Evolutionary conservation across 495 filamentous ascomycete species (phyloP), one percentile per base, ranked within the genome.

Genomic region (Parathielavia appendiculata): DNA sequence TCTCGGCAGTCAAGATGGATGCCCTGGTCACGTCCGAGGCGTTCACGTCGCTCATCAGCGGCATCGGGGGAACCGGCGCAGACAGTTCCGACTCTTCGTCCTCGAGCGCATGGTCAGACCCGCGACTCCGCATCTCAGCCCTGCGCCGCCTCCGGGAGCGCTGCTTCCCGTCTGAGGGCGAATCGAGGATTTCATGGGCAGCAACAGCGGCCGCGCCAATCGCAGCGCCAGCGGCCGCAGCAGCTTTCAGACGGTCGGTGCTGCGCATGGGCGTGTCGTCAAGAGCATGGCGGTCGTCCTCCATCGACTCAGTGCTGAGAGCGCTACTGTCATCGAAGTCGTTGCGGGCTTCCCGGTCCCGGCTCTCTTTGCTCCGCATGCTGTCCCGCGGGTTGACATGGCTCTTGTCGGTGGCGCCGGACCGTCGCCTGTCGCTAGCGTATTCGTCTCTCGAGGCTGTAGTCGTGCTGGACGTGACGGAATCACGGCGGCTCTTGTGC

Each of bases 21-120:
- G 87, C 85, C 67, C 93, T 81, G 4, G 93, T 97, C 49, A 96
- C 69, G 26, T 96, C 91, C 0, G 91, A 95, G 34, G 88, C 81
- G 48, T 86, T 81, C 30, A 95, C 81, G 44, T 89, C 89, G 69
- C 91, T 95, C 68, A 83, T 84, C 66, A 95, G 79, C 3, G 91
- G 92, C 86, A 96, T 88, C 1, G 86, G 88, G 13, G 90, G 84
- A n/a, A 62, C 57, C 5, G 72, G 72, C 7, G 75, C 75, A 7
- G 73, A 61, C 5, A 72, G 69, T 4, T 75, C 72, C 1, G 59
- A 66, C n/a, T 73, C 74, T 3, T 76, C 75, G 20, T 74, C 68
- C 1, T 75, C 73, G 12, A 68, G 46, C 5, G 23, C 61, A 16
- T 64, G 73, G 17, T 77, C 75, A 17, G 62, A 59, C 66, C 72